Percentiles rank a stretch among this genome's conserved stretches.
Evolutionary conservation across 2,329 filamentous ascomycete species (phyloP).

Genomic region (Aspergillus proliferans): DNA sequence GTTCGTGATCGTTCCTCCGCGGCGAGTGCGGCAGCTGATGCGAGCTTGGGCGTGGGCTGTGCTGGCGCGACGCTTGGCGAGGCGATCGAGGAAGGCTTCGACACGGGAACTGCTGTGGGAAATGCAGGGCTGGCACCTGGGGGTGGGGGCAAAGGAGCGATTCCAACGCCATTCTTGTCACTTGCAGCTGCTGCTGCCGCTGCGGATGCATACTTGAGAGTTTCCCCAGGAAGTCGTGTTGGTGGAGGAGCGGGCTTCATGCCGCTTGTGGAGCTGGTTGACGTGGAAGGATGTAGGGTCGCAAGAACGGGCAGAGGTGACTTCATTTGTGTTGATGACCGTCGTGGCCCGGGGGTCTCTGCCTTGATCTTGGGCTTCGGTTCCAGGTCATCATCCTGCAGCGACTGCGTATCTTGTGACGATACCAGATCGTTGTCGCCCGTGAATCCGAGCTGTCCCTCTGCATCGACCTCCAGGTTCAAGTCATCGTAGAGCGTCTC

Average conservation of each 20-base stretch:
- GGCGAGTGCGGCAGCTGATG: slow-evolving; percentile 31
- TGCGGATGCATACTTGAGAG: slow-evolving; percentile 92
- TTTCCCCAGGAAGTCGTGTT: slow-evolving; percentile 76
- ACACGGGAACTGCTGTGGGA: slow-evolving; percentile 44
- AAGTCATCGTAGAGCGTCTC: slow-evolving; percentile 94
- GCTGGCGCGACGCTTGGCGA: slow-evolving; percentile 49
- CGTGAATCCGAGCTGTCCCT: slow-evolving; percentile 75
- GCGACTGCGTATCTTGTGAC: slow-evolving; percentile 90
- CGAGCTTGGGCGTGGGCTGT: slow-evolving; percentile 40
- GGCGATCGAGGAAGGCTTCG: slow-evolving; percentile 51
- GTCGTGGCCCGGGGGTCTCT: slow-evolving; percentile 57
- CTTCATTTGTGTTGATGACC: slow-evolving; percentile 85
- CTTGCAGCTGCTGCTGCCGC: slow-evolving; percentile 87
- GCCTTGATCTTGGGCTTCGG: slow-evolving; percentile 52
- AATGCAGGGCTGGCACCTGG: slow-evolving; percentile 56
- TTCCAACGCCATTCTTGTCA: slow-evolving; percentile 82
- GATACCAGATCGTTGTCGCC: slow-evolving; percentile 79
- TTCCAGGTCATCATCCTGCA: slow-evolving; percentile 75
- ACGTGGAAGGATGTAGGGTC: slow-evolving; percentile 65
- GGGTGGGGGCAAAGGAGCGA: slow-evolving; percentile 86
- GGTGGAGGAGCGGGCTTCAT: slow-evolving; percentile 95
- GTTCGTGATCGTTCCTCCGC: slow-evolving; percentile 49
- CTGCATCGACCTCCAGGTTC: slow-evolving; percentile 76
- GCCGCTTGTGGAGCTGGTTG: slow-evolving; percentile 45
- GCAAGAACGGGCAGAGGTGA: slow-evolving; percentile 89